Percentiles rank a stretch among this genome's conserved stretches.
Conservation (phyloP, 2,329 filamentous ascomycete species). For the Dactylonectria macrodidyma region DNA sequence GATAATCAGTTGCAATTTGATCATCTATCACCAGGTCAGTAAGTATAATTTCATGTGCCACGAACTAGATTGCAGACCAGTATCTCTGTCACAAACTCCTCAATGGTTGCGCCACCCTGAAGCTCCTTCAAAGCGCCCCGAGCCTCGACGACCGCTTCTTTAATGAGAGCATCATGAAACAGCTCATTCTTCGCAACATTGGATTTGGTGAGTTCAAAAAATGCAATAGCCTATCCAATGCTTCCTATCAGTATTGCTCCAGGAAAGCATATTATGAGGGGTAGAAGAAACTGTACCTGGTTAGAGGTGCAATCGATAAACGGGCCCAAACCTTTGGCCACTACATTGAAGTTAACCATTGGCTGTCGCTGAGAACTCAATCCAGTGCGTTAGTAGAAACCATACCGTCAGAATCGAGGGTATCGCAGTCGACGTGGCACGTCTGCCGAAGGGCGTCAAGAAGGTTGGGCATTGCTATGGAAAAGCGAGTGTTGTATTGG, state of each 20-base stretch:
- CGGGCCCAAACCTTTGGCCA: constrained; percentile 50
- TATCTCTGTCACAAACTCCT: constrained; percentile 70
- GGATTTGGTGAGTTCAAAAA: constrained; percentile 49
- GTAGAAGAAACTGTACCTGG: constrained; percentile 39
- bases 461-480: constrained; percentile 44
- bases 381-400: background rate
- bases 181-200: constrained; percentile 37
- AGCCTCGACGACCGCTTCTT: constrained; percentile 46
- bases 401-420: constrained; percentile 53
- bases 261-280: background rate
- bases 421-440: constrained; percentile 54
- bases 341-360: constrained; percentile 40
- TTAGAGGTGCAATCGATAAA: constrained; percentile 57
- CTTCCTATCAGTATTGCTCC: background rate
- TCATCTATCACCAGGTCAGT: constrained; percentile 59
- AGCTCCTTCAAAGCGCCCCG: constrained; percentile 32
- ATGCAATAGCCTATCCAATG: constrained; percentile 52
- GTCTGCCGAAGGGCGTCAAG: constrained; percentile 47
- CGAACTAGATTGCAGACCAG: constrained; percentile 56
- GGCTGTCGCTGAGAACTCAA: background rate
- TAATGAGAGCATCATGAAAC: constrained; percentile 49
- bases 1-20: constrained; percentile 68
- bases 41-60: accelerated
- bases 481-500: background rate
- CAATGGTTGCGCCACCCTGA: constrained; percentile 45